Conservation (phyloP, 2,329 filamentous ascomycete species). For the Gliomastix tumulicola region DNA sequence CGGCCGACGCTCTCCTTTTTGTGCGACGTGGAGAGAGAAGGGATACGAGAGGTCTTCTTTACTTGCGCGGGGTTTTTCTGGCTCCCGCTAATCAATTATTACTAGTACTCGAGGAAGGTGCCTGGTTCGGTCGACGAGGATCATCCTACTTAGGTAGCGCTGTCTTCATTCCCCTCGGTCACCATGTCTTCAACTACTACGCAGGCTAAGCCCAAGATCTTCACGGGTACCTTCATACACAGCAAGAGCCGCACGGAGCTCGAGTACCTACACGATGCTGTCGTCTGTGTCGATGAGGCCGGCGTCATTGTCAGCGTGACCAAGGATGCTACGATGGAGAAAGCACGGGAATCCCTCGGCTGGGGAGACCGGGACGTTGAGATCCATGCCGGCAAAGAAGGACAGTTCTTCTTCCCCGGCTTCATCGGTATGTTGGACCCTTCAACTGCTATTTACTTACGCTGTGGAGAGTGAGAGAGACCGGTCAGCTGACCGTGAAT, state of each 20-base stretch:
- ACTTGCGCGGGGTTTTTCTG: too few relatives aligned
- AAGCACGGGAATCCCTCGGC: slow-evolving; percentile 31
- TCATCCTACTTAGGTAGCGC: too few relatives aligned
- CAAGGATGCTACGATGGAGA: slow-evolving; percentile 16
- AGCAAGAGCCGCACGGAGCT: slow-evolving; percentile 39
- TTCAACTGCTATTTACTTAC: background rate
- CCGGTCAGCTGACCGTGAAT: slow-evolving; percentile 6
- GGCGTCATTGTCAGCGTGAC: slow-evolving; percentile 46
- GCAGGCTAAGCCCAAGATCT: slow-evolving; percentile 36
- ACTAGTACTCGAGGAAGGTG: too few relatives aligned
- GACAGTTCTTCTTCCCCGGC: slow-evolving; percentile 76
- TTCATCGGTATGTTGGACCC: slow-evolving; percentile 56
- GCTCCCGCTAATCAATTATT: too few relatives aligned
- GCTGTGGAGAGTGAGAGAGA: background rate
- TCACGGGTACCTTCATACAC: slow-evolving; percentile 50
- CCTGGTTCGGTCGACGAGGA: too few relatives aligned
- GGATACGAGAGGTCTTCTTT: too few relatives aligned
- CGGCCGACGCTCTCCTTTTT: too few relatives aligned
- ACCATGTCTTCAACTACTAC: too few relatives aligned
- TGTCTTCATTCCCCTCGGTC: too few relatives aligned
- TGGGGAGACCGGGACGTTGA: slow-evolving; percentile 34
- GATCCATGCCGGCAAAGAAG: slow-evolving; percentile 27
- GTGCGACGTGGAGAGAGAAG: too few relatives aligned
- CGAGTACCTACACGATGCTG: slow-evolving; percentile 42
- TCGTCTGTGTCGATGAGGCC: slow-evolving; percentile 38